Percentiles rank a stretch among this genome's conserved stretches.
Conservation (phyloP, 768 basidiomycete species). For the Boletus coccyginus region DNA sequence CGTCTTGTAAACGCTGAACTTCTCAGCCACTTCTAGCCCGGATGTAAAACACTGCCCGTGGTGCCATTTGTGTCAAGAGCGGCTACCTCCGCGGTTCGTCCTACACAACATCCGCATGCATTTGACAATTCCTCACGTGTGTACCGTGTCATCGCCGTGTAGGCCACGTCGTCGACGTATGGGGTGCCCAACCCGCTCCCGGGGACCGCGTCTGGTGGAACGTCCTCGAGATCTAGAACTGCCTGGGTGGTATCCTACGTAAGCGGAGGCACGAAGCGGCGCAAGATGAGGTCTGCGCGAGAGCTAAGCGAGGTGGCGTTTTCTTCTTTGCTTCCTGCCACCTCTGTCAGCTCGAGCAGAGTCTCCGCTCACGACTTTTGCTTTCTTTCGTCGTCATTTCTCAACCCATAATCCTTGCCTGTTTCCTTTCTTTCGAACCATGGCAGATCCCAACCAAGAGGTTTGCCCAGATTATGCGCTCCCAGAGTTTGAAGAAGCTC, state of each 20-base stretch:
- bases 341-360: neutral
- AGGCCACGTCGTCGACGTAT: no score
- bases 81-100: slow-evolving; percentile 63
- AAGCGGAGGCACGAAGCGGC: neutral
- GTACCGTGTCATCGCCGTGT: no score
- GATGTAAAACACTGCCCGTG: slow-evolving; percentile 60
- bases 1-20: slow-evolving; percentile 80
- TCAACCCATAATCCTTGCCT: no score
- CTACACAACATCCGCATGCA: no score
- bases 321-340: neutral
- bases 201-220: no score
- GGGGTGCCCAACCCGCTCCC: no score
- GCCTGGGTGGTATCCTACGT: neutral
- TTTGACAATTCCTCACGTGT: neutral
- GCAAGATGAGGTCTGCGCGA: neutral
- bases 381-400: no score
- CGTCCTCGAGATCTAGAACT: no score
- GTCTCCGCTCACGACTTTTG: neutral
- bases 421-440: neutral
- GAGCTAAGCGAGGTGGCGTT: neutral
- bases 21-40: slow-evolving; percentile 70
- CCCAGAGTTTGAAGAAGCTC: neutral
- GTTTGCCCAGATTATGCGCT: neutral
- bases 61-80: slow-evolving; percentile 80
- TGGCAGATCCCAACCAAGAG: neutral